Base-by-base conservation (phyloP, 495 filamentous ascomycete species). In the Trichocladium antarcticum region DNA sequence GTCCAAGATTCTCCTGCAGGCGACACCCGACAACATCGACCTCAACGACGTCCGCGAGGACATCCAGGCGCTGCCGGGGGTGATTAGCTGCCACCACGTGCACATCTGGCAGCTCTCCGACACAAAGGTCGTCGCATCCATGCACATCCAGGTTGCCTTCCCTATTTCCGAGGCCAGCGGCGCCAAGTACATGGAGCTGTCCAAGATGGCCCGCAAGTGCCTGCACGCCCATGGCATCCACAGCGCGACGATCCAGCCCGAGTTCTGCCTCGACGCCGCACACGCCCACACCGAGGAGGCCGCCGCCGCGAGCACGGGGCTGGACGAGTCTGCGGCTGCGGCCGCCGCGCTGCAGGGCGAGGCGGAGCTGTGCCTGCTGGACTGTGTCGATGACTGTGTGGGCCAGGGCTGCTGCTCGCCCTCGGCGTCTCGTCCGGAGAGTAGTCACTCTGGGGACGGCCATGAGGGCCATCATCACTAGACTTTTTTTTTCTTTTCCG, bases 61-160 rank as follows among this genome's bases (percentile, higher is more conserved):
- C 63, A 95, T 98, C 47, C 76, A 86, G 54, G 66, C 75, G 19
- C 79, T 97, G 12, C 84, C 80, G 0, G 90, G 90, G 37, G 80
- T 98, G 29, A 69, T 87, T 51, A 84, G 83, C 60, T 92, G 89
- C 49, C 92, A 98, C 67, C 89, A 98, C 58, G 73, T 98, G 10
- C 92, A 98, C 63, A 89, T 98, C 51, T 98, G 92, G 92, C 90
- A 96, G 63, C 76, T 98, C 22, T 92, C 82, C 36, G 90, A 96
- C 59, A 87, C 88, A 11, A 94, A 95, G 68, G 73, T 93, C 28
- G 82, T 98, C 16, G 89, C 93, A 4, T 87, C 83, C 0, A 75
- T 98, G 58, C 92, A 98, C 62, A 84, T 98, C 40, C 85, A 93
- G 60, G 83, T 97, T 11, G 81, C 80, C 32, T 82, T 81, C 56